phyloP scores from a whole-genome alignment of 768 basidiomycete species.

The Termitomyces sp. region DNA sequence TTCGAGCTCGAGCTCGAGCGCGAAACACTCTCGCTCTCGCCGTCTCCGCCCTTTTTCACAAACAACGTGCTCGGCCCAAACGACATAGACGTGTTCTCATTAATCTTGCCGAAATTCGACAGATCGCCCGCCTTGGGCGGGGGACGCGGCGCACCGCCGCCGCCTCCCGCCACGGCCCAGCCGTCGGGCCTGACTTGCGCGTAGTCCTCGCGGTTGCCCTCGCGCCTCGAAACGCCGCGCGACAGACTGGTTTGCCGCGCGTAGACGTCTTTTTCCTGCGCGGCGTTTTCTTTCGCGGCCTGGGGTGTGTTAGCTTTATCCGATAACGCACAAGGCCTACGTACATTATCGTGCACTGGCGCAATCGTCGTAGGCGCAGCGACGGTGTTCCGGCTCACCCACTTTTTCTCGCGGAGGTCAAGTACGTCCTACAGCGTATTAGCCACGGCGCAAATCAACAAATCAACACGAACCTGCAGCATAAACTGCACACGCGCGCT shows the following conservation, averaged over 20 bases:
- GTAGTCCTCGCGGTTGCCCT: slow-evolving; percentile 59
- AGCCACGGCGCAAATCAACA: too few relatives aligned
- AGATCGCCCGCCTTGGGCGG: slow-evolving; percentile 81
- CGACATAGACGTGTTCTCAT: slow-evolving; percentile 54
- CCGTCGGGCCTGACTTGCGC: slow-evolving; percentile 70
- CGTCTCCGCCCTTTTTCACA: slow-evolving; percentile 50
- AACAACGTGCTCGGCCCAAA: slow-evolving; percentile 89
- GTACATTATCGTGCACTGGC: too few relatives aligned
- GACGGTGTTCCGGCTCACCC: too few relatives aligned
- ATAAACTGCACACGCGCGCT: too few relatives aligned
- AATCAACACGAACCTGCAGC: too few relatives aligned
- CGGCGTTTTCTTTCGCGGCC: slow-evolving; percentile 33
- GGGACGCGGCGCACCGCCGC: slow-evolving; percentile 40
- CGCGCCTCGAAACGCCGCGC: slow-evolving; percentile 86
- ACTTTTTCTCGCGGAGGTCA: too few relatives aligned
- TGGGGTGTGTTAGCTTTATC: too few relatives aligned
- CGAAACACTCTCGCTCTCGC: slow-evolving; percentile 69
- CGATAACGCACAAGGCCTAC: too few relatives aligned
- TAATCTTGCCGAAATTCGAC: slow-evolving; percentile 86
- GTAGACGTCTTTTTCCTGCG: slow-evolving; percentile 52
- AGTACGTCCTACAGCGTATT: too few relatives aligned
- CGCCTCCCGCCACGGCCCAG: slow-evolving; percentile 72
- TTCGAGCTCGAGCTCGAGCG: slow-evolving; percentile 77
- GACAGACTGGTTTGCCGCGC: slow-evolving; percentile 74
- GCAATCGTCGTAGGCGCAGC: too few relatives aligned